phyloP scores from a whole-genome alignment of 2,329 filamentous ascomycete species.

The Arthrobotrys iridis region DNA sequence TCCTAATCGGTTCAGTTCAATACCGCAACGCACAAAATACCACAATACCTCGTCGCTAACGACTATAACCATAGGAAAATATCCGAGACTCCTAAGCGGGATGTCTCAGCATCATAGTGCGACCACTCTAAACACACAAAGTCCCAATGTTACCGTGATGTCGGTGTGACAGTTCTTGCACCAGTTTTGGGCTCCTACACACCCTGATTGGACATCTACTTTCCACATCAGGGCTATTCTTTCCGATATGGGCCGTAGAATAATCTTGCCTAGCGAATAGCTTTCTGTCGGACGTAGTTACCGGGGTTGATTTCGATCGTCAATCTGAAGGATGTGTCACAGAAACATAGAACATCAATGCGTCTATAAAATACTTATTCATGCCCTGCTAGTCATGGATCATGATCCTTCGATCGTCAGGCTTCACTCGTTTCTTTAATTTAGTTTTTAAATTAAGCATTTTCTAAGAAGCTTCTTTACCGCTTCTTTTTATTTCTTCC shows the following conservation, averaged over 20 bases:
- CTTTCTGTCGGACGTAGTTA: not conserved
- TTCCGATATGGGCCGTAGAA: not conserved
- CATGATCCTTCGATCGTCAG: not conserved
- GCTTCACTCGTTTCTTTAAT: no score
- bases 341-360: no score
- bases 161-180: conserved; percentile 12
- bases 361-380: conserved; percentile 1
- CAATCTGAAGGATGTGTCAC: not conserved
- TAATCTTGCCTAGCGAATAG: not conserved
- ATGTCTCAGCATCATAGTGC: conserved; percentile 12
- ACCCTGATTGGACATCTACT: not conserved
- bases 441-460: not conserved
- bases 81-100: not conserved
- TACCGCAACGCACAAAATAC: conserved; percentile 13
- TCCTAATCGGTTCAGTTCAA: not conserved
- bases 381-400: conserved; percentile 1
- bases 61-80: not conserved
- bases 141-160: no score
- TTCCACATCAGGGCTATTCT: not conserved
- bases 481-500: not conserved
- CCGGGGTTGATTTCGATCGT: not conserved
- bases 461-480: not conserved
- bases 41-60: no score
- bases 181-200: conserved; percentile 1
- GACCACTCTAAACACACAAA: conserved; percentile 7